phyloP scores from a whole-genome alignment of 345 rosid genomes.

The Kernera saxatilis region DNA sequence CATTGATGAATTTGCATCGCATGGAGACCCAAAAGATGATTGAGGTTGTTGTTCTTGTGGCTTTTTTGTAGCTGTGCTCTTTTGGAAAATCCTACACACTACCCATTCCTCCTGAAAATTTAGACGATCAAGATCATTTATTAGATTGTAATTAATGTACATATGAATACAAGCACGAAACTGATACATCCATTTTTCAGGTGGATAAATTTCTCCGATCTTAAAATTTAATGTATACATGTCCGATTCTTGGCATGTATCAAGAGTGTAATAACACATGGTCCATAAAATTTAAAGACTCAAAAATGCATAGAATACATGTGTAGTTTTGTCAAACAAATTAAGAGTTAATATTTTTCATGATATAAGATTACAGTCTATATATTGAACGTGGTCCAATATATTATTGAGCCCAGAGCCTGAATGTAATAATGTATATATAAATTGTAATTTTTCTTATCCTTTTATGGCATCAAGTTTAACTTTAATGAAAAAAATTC shows the following conservation, averaged over 20 bases:
- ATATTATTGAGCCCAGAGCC: neutral
- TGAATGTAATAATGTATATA: no score
- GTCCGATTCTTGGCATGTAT: neutral
- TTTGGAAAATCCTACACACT: constrained; percentile 75
- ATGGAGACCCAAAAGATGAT: constrained; percentile 70
- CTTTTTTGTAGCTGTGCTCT: constrained; percentile 47
- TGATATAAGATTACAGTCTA: neutral
- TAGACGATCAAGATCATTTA: neutral
- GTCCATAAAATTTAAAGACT: neutral
- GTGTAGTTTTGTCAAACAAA: neutral
- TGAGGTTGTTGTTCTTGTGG: constrained; percentile 49
- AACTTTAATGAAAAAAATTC: neutral
- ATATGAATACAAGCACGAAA: neutral
- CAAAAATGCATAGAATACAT: neutral
- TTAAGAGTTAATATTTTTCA: neutral
- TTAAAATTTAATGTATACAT: neutral
- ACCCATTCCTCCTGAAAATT: constrained; percentile 86
- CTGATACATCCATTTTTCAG: neutral
- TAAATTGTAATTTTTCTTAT: neutral
- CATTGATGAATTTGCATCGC: constrained; percentile 60
- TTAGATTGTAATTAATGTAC: neutral
- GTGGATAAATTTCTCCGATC: no score
- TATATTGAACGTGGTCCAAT: neutral
- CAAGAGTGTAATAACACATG: neutral
- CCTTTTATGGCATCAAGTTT: neutral